These are phyloP conservation scores for Pyrus bretschneideri DNA, from an alignment of 306 rosid species.

Conservation along the genomic window DNA sequence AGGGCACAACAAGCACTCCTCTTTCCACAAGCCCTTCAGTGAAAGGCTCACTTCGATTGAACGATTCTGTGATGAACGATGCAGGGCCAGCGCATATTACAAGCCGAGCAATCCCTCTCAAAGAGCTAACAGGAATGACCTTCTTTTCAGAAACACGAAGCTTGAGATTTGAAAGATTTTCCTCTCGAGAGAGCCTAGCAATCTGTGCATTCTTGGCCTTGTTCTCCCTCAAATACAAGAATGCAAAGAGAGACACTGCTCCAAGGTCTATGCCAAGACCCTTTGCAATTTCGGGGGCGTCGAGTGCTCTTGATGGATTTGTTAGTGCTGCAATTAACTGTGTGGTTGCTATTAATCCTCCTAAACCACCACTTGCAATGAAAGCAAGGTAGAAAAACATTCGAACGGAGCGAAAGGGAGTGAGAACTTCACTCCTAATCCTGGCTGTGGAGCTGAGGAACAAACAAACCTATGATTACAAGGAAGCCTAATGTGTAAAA, in stretches of 20 bases:
- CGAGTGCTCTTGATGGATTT: slow-evolving; percentile 56
- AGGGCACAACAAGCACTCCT: slow-evolving; percentile 84
- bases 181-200: slow-evolving; percentile 83
- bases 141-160: slow-evolving; percentile 64
- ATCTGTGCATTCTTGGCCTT: slow-evolving; percentile 67
- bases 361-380: slow-evolving; percentile 68
- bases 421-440: slow-evolving; percentile 80
- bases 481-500: slow-evolving; percentile 36
- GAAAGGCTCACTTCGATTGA: slow-evolving; percentile 63
- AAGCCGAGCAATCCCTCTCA: slow-evolving; percentile 83
- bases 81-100: slow-evolving; percentile 88
- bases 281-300: slow-evolving; percentile 45
- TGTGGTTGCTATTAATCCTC: slow-evolving; percentile 63
- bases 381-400: slow-evolving; percentile 72
- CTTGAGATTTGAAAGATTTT: slow-evolving; percentile 71
- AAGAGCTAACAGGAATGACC: slow-evolving; percentile 52
- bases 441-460: slow-evolving; percentile 61
- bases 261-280: slow-evolving; percentile 80
- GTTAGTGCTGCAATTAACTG: slow-evolving; percentile 66
- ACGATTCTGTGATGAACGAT: slow-evolving; percentile 56
- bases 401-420: slow-evolving; percentile 79
- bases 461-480: slow-evolving; percentile 43
- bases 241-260: slow-evolving; percentile 71
- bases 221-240: slow-evolving; percentile 69
- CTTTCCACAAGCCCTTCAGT: slow-evolving; percentile 71